A percentile compares a stretch with the other conserved stretches of the same genome.
Conservation (phyloP, 2,329 filamentous ascomycete species). For the Sclerotinia sclerotiorum region DNA sequence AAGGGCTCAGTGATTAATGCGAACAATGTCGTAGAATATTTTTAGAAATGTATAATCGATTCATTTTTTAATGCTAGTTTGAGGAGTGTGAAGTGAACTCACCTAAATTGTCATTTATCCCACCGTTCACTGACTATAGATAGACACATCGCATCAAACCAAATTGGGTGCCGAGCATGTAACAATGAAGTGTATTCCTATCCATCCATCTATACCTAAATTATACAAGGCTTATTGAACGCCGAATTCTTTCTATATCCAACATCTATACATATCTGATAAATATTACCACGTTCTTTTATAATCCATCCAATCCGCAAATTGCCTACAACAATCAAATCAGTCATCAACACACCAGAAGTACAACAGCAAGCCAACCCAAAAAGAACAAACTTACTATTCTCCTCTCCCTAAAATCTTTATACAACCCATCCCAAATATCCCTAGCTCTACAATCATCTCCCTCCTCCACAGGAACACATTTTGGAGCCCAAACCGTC, state of each 20-base stretch:
- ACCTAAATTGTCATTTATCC: no score
- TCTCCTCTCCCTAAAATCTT: slow-evolving; percentile 33
- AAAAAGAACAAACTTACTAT: slow-evolving; percentile 23
- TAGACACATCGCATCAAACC: not conserved
- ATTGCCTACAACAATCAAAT: not conserved
- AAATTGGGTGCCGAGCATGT: not conserved
- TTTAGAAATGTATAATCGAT: no score
- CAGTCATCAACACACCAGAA: not conserved
- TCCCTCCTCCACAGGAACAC: slow-evolving; percentile 23
- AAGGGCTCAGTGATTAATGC: no score
- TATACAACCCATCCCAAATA: slow-evolving; percentile 35
- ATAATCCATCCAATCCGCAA: not conserved
- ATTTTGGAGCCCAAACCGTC: slow-evolving; percentile 27
- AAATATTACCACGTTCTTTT: not conserved
- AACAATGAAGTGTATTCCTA: not conserved
- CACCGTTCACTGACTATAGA: no score
- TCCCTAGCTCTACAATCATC: slow-evolving; percentile 34
- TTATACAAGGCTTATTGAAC: not conserved
- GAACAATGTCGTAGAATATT: not conserved
- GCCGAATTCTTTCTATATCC: not conserved
- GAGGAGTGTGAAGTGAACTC: not conserved
- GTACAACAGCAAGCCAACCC: no score
- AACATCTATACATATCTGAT: no score
- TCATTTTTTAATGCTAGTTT: no score
- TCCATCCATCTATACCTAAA: not conserved